Percentiles rank a stretch among this genome's conserved stretches.
Conservation (phyloP, 495 filamentous ascomycete species). For the Xylaria grammica region DNA sequence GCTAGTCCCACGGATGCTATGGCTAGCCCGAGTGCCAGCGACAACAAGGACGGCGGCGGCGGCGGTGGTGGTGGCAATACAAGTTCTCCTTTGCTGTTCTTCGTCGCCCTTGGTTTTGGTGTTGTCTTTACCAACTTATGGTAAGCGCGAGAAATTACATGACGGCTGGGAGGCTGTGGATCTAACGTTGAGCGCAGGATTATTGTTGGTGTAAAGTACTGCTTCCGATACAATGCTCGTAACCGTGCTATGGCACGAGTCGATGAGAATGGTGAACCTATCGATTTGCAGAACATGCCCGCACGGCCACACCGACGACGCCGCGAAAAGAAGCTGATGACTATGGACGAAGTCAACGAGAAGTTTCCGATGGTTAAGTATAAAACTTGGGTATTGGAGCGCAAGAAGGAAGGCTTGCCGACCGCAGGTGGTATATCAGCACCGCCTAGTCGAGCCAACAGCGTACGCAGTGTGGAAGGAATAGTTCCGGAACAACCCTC, state of each 20-base stretch:
- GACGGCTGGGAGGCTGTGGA: too few relatives aligned
- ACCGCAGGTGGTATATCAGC: constrained; percentile 84
- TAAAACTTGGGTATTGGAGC: constrained; percentile 86
- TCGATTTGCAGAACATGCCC: constrained; percentile 81
- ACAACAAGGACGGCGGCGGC: constrained; percentile 21
- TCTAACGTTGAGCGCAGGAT: constrained; percentile 70
- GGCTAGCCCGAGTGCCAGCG: background rate
- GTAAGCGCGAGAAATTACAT: constrained; percentile 56
- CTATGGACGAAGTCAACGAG: constrained; percentile 97
- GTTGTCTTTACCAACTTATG: constrained; percentile 99
- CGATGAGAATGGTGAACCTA: constrained; percentile 86
- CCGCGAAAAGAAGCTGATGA: constrained; percentile 97
- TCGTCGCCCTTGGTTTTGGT: constrained; percentile 95
- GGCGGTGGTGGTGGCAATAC: constrained; percentile 49
- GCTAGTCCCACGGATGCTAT: constrained; percentile 1
- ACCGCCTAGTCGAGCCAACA: constrained; percentile 70
- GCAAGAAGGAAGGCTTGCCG: constrained; percentile 82
- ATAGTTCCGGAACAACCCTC: constrained; percentile 47
- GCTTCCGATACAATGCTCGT: constrained; percentile 95
- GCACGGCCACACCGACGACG: constrained; percentile 73
- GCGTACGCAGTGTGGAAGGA: constrained; percentile 67
- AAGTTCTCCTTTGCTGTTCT: constrained; percentile 92
- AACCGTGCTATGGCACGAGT: constrained; percentile 74
- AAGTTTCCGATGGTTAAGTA: constrained; percentile 96
- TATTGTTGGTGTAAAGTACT: constrained; percentile 99